Evolutionary conservation across 371 early-diverging fungal species (phyloP).

Genomic region (Lichtheimia ornata): DNA sequence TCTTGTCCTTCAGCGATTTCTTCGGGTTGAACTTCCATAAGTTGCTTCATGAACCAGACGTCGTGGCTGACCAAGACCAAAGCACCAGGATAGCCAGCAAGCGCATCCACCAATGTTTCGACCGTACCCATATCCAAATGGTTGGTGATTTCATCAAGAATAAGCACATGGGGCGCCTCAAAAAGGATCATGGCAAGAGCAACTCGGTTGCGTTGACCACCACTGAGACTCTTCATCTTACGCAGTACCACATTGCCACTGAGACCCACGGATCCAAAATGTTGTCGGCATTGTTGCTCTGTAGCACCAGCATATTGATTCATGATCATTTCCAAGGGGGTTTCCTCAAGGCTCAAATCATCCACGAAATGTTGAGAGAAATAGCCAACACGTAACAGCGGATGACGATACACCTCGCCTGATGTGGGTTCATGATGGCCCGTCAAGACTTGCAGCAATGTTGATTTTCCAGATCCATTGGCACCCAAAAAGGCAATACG

Average conservation of each 20-base stretch:
- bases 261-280: conserved; percentile 70
- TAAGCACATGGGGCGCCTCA: conserved; percentile 71
- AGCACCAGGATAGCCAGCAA: conserved; percentile 63
- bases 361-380: conserved; percentile 84
- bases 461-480: conserved; percentile 87
- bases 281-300: conserved; percentile 63
- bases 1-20: conserved; percentile 28
- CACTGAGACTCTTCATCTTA: conserved; percentile 60
- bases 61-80: conserved; percentile 77
- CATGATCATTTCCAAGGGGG: conserved; percentile 52
- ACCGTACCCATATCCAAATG: conserved; percentile 80
- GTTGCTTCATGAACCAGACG: conserved; percentile 67
- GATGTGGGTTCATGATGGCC: conserved; percentile 56
- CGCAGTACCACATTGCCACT: conserved; percentile 57
- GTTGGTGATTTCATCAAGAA: conserved; percentile 88
- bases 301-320: conserved; percentile 43
- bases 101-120: conserved; percentile 61
- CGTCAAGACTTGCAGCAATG: conserved; percentile 73
- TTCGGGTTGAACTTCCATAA: conserved; percentile 48
- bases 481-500: conserved; percentile 76
- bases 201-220: conserved; percentile 80
- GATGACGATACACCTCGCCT: conserved; percentile 62
- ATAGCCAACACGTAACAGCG: conserved; percentile 68
- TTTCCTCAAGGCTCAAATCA: conserved; percentile 51
- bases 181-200: conserved; percentile 70